A percentile compares a stretch with the other conserved stretches of the same genome.
Conservation (phyloP, 2,329 filamentous ascomycete species). For the Berkeleyomyces basicola region DNA sequence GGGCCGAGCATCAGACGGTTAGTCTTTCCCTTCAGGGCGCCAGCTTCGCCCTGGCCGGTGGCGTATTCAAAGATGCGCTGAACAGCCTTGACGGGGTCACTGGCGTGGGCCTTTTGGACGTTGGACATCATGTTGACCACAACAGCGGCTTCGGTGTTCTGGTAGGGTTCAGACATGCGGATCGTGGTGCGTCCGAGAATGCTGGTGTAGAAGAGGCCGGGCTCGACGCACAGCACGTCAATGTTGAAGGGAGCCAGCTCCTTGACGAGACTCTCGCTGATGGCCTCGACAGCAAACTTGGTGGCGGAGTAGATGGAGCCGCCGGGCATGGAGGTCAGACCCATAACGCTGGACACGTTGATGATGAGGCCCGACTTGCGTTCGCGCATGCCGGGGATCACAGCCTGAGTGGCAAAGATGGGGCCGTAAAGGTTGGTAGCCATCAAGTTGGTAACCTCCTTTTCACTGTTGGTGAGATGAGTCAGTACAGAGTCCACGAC, state of each 20-base stretch:
- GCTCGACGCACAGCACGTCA: slow-evolving; percentile 27
- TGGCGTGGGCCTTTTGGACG: slow-evolving; percentile 22
- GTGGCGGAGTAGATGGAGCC: slow-evolving; percentile 27
- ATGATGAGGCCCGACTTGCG: slow-evolving; percentile 27
- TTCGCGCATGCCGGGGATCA: slow-evolving; percentile 30
- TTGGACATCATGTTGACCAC: slow-evolving; percentile 18
- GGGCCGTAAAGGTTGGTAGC: slow-evolving; percentile 34
- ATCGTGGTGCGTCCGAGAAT: slow-evolving; percentile 23
- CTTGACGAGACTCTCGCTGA: slow-evolving; percentile 27
- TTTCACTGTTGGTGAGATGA: slow-evolving; percentile 17
- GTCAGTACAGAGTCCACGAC: background rate
- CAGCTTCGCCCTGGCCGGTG: slow-evolving; percentile 18
- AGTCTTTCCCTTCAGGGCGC: slow-evolving; percentile 19
- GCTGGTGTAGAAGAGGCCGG: slow-evolving; percentile 35
- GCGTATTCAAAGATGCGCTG: slow-evolving; percentile 24
- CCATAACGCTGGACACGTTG: slow-evolving; percentile 31
- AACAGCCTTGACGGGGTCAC: slow-evolving; percentile 25
- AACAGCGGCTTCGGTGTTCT: slow-evolving; percentile 18
- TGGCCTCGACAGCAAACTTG: slow-evolving; percentile 29
- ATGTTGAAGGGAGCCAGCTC: slow-evolving; percentile 33
- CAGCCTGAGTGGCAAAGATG: slow-evolving; percentile 30
- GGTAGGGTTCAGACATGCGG: slow-evolving; percentile 18
- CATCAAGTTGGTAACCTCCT: slow-evolving; percentile 26
- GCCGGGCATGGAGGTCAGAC: slow-evolving; percentile 24
- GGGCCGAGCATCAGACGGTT: slow-evolving; percentile 22